These are phyloP conservation scores for Gossypium armourianum DNA, from an alignment of 441 rosid genomes.

Conservation along the genomic window DNA sequence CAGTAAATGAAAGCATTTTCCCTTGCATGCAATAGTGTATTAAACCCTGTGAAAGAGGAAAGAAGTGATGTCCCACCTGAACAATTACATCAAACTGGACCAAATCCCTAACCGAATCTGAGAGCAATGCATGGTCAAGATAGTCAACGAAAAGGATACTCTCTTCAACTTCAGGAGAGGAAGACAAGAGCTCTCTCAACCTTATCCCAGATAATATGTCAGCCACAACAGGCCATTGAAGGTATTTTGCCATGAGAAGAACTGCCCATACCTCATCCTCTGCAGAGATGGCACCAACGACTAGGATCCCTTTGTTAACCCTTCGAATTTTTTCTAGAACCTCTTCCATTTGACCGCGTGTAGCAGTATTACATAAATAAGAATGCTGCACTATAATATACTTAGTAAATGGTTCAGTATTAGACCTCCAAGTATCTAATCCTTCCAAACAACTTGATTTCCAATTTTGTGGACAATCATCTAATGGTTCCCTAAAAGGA, in stretches of 20 bases:
- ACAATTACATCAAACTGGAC: conserved; percentile 56
- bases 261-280: conserved; percentile 93
- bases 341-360: conserved; percentile 33
- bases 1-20: neutral
- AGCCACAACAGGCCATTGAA: conserved; percentile 80
- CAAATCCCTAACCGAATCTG: conserved; percentile 52
- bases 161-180: conserved; percentile 39
- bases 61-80: conserved; percentile 49
- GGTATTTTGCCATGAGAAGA: conserved; percentile 73
- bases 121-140: conserved; percentile 78
- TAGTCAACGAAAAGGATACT: conserved; percentile 56
- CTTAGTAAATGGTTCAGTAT: conserved; percentile 66
- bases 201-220: conserved; percentile 88
- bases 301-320: conserved; percentile 55
- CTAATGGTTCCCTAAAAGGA: conserved; percentile 85
- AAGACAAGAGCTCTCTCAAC: conserved; percentile 50
- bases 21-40: neutral
- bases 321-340: conserved; percentile 45
- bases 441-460: conserved; percentile 62
- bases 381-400: conserved; percentile 46
- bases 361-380: conserved; percentile 23
- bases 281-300: conserved; percentile 55
- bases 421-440: conserved; percentile 66
- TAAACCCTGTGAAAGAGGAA: neutral
- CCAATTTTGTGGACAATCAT: conserved; percentile 52